Evolutionary conservation across 164 flowering plant species (phyloP).

Genomic region (Tinospora cordifolia): DNA sequence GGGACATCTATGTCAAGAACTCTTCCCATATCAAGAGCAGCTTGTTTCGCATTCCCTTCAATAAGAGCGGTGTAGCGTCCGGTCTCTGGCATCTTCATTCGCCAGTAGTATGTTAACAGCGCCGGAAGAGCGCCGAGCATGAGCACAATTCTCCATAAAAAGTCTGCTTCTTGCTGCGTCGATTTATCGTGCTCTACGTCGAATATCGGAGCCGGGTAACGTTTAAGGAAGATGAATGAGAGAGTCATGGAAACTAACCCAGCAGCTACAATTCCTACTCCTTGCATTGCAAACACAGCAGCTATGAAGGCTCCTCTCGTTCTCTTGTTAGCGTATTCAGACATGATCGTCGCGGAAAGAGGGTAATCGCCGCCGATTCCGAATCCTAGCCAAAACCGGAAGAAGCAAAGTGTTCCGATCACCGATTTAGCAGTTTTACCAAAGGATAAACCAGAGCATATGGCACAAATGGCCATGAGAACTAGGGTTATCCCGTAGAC

Average conservation of each 20-base stretch:
- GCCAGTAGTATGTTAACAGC: slow-evolving; percentile 11
- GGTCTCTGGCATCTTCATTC: slow-evolving; percentile 13
- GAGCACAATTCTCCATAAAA: not conserved
- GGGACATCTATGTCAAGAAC: too few species aligned
- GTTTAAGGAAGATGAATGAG: too few species aligned
- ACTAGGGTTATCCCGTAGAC: slow-evolving; percentile 14
- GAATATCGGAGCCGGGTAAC: too few species aligned
- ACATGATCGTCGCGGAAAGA: slow-evolving; percentile 15
- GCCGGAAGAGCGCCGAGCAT: slow-evolving; percentile 12
- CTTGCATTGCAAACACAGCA: slow-evolving; percentile 18
- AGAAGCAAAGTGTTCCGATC: slow-evolving; percentile 12
- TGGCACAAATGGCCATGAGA: slow-evolving; percentile 10
- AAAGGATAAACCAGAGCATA: slow-evolving; percentile 9
- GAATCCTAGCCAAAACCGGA: slow-evolving; percentile 15
- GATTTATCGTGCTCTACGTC: too few species aligned
- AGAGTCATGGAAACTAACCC: slow-evolving; percentile 11
- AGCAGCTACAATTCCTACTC: slow-evolving; percentile 14
- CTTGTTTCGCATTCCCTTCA: slow-evolving; percentile 5
- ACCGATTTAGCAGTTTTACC: not conserved
- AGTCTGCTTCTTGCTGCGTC: slow-evolving; percentile 9
- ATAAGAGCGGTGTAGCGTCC: slow-evolving; percentile 11
- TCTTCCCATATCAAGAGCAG: not conserved
- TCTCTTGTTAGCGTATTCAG: slow-evolving; percentile 14
- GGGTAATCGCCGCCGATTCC: slow-evolving; percentile 19
- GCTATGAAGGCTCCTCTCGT: slow-evolving; percentile 16